Evolutionary conservation across 768 basidiomycete genomes (phyloP).

Genomic region (Rhizopogon salebrosus): DNA sequence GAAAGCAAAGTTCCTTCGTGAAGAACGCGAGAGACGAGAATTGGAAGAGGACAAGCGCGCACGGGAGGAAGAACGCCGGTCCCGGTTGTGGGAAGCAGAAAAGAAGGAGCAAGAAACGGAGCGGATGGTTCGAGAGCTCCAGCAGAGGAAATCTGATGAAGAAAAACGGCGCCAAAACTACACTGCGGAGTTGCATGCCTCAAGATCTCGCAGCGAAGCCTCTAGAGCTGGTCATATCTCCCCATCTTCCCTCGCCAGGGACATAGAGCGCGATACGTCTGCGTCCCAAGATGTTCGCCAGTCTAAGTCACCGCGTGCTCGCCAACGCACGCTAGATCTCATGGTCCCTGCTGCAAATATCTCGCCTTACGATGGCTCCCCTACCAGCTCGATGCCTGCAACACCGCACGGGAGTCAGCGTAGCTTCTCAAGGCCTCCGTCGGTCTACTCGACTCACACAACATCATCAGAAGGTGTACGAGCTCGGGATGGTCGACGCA

Average conservation of each 20-base stretch:
- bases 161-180: constrained; percentile 49
- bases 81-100: constrained; percentile 39
- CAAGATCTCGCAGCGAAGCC: constrained; percentile 57
- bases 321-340: constrained; percentile 43
- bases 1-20: constrained; percentile 61
- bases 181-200: constrained; percentile 55
- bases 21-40: constrained; percentile 50
- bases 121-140: constrained; percentile 33
- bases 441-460: constrained; percentile 47
- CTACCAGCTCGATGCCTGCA: constrained; percentile 42
- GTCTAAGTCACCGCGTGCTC: constrained; percentile 27
- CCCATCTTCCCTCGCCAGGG: constrained; percentile 14
- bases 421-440: constrained; percentile 47
- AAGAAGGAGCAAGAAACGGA: constrained; percentile 46
- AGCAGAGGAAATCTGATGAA: constrained; percentile 37
- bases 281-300: constrained; percentile 26
- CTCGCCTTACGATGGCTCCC: constrained; percentile 39
- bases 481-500: constrained; percentile 31
- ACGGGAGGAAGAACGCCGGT: constrained; percentile 38
- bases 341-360: constrained; percentile 28
- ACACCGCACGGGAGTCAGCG: constrained; percentile 29
- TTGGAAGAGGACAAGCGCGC: constrained; percentile 42
- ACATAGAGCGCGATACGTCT: constrained; percentile 29
- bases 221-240: constrained; percentile 40
- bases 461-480: constrained; percentile 57